These are phyloP conservation scores for Metarhizium sp. DNA, from an alignment of 2,329 filamentous ascomycete species.

Conservation along the genomic window DNA sequence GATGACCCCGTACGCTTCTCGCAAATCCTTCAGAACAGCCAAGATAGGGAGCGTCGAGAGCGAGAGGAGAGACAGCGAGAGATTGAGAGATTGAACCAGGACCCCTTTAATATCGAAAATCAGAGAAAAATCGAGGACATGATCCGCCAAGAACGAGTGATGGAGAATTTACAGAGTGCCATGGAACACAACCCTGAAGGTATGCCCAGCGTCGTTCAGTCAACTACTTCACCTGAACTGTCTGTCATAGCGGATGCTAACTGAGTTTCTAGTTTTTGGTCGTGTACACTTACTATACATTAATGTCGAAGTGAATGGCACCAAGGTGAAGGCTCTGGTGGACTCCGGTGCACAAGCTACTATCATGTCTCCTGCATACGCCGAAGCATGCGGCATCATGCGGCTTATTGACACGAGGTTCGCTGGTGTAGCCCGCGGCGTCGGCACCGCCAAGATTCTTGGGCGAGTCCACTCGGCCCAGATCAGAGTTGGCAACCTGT, in stretches of 20 bases:
- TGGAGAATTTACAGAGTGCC: constrained; percentile 91
- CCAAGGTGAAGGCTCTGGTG: constrained; percentile 89
- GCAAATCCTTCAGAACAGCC: constrained; percentile 58
- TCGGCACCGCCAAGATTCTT: constrained; percentile 89
- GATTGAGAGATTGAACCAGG: constrained; percentile 78
- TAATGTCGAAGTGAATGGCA: constrained; percentile 86
- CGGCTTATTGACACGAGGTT: constrained; percentile 88
- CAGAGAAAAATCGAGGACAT: constrained; percentile 93
- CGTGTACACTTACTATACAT: constrained; percentile 95
- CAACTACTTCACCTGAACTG: neutral
- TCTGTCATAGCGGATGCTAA: neutral
- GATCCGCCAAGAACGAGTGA: constrained; percentile 87
- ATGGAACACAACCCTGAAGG: constrained; percentile 97
- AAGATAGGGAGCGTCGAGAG: constrained; percentile 60
- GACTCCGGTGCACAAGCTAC: constrained; percentile 96
- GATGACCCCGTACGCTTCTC: constrained; percentile 71
- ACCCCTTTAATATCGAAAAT: constrained; percentile 88
- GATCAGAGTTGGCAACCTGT: constrained; percentile 83
- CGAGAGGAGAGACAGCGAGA: constrained; percentile 72
- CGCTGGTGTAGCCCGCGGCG: constrained; percentile 82
- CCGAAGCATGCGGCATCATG: constrained; percentile 91
- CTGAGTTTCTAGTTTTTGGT: constrained; percentile 62
- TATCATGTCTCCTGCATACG: constrained; percentile 94
- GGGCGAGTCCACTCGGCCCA: constrained; percentile 92
- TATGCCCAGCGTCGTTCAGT: constrained; percentile 28